Conservation (phyloP, 169 alveolate species). For the Babesia ovata region DNA sequence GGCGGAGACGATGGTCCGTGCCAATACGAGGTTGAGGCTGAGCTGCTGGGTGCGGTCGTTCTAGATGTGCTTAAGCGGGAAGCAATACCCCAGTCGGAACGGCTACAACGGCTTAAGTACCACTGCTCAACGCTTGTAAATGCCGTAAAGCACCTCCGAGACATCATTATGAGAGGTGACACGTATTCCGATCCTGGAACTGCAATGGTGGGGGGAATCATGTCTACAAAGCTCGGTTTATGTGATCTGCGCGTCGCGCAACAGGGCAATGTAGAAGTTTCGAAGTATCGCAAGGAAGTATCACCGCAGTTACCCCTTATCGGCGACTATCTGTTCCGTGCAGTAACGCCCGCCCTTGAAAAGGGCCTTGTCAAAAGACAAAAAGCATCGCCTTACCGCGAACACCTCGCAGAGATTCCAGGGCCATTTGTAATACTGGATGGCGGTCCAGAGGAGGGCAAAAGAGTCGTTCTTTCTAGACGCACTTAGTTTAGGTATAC, state of each 20-base stretch:
- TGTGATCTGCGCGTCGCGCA: constrained; percentile 61
- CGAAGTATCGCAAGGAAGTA: constrained; percentile 43
- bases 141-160: constrained; percentile 39
- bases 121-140: constrained; percentile 57
- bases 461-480: constrained; percentile 18
- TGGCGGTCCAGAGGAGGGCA: constrained; percentile 38
- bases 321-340: constrained; percentile 66
- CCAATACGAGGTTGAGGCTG: constrained; percentile 58
- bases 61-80: constrained; percentile 26
- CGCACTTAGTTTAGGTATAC: neutral
- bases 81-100: neutral
- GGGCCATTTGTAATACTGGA: constrained; percentile 56
- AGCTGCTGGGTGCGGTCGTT: constrained; percentile 39
- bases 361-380: constrained; percentile 5
- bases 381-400: constrained; percentile 33
- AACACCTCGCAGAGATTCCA: constrained; percentile 34
- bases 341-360: constrained; percentile 56
- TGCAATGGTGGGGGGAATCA: constrained; percentile 3
- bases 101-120: constrained; percentile 43
- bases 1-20: neutral
- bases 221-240: constrained; percentile 45
- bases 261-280: constrained; percentile 32
- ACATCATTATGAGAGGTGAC: constrained; percentile 23
- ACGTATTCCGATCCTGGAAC: neutral
- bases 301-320: constrained; percentile 69